A percentile compares a stretch with the other conserved stretches of the same genome.
These are phyloP conservation scores for Flaveria sonorensis DNA, from an alignment of 129 eudicot genomes.

Conservation along the genomic window DNA sequence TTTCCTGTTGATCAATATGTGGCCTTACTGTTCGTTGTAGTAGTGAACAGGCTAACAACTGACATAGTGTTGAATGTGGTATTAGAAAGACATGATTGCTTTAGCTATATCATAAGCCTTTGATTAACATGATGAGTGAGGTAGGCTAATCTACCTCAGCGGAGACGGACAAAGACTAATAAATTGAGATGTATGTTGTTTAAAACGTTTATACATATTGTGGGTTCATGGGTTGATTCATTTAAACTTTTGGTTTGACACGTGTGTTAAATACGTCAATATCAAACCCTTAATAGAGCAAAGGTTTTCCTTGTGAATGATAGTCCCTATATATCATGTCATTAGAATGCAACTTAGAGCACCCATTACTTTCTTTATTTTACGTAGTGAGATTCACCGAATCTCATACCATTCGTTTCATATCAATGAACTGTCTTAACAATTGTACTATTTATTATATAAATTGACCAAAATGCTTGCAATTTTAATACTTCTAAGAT, in stretches of 20 bases:
- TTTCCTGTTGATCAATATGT: background rate
- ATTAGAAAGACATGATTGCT: background rate
- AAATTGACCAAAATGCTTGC: no score
- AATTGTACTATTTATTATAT: background rate
- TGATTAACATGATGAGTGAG: background rate
- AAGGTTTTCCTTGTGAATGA: background rate
- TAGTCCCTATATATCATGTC: background rate
- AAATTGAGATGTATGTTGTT: background rate
- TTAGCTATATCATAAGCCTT: background rate
- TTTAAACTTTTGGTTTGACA: constrained; percentile 11
- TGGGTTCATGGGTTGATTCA: constrained; percentile 10
- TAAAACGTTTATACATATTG: background rate
- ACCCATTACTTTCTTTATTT: background rate
- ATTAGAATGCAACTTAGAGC: background rate
- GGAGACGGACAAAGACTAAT: background rate
- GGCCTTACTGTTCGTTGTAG: background rate
- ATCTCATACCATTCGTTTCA: background rate
- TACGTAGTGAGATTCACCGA: background rate
- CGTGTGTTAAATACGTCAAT: background rate
- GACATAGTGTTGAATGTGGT: background rate
- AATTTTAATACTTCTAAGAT: no score
- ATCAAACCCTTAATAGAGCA: constrained; percentile 1
- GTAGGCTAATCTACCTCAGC: background rate
- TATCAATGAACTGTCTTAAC: background rate
- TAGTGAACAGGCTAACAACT: background rate